Evolutionary conservation across 1,139 yeast genomes (phyloP).

Genomic region (Kluyveromyces marxianus): DNA sequence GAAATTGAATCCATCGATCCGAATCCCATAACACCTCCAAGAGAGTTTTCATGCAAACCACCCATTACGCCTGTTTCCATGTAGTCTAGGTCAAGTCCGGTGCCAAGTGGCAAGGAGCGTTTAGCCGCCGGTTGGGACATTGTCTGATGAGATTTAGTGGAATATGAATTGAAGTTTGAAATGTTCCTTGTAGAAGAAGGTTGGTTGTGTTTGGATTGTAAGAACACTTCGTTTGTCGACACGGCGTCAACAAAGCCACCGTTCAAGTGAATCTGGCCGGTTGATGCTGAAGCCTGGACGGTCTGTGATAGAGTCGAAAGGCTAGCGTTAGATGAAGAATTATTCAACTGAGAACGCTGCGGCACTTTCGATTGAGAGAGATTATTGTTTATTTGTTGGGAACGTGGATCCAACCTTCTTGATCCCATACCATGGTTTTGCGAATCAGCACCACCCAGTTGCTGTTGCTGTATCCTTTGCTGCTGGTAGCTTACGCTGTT

Average conservation of each 20-base stretch:
- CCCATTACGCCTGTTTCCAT: conserved; percentile 22
- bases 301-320: conserved; percentile 4
- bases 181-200: neutral
- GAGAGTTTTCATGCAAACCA: conserved; percentile 3
- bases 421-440: too few species aligned
- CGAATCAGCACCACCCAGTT: neutral
- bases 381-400: conserved; percentile 5
- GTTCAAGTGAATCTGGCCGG: conserved; percentile 20
- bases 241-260: conserved; percentile 55
- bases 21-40: conserved; percentile 3
- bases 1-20: conserved; percentile 2
- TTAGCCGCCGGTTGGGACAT: conserved; percentile 1
- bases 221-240: conserved; percentile 82
- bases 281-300: conserved; percentile 5
- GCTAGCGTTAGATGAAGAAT: conserved; percentile 1
- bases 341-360: conserved; percentile 7
- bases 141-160: conserved; percentile 1
- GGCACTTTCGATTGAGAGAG: conserved; percentile 34
- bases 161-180: neutral
- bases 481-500: conserved; percentile 2
- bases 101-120: conserved; percentile 3
- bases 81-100: conserved; percentile 22
- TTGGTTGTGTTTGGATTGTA: conserved; percentile 29
- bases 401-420: neutral
- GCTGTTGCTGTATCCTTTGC: conserved; percentile 10